A percentile compares a stretch with the other conserved stretches of the same genome.
Conservation (phyloP, 2,329 filamentous ascomycete genomes). For the Remersonia thermophila region DNA sequence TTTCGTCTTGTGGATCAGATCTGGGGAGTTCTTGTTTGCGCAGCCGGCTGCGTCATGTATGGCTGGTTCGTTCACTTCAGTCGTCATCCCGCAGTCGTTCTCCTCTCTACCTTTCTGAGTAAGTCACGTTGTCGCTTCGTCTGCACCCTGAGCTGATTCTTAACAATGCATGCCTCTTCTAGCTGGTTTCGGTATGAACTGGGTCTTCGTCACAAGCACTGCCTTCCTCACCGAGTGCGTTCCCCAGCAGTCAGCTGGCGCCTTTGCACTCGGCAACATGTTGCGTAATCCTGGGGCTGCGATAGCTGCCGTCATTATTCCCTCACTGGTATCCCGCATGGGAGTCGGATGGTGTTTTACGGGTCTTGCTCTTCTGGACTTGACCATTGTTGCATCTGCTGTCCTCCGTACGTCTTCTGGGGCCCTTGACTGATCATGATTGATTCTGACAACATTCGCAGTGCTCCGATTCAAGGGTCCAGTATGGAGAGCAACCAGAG, state of each 20-base stretch:
- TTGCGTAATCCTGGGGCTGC: conserved; percentile 8
- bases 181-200: conserved; percentile 12
- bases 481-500: conserved; percentile 3
- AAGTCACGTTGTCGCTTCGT: not conserved
- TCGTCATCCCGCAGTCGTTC: conserved; percentile 5
- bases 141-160: too few species aligned
- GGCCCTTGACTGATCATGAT: not conserved
- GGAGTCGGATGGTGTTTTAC: conserved; percentile 10
- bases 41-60: conserved; percentile 6
- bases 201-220: conserved; percentile 11
- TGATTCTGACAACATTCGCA: not conserved
- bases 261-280: conserved; percentile 11
- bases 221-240: conserved; percentile 11
- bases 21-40: conserved; percentile 8
- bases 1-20: conserved; percentile 10
- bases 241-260: conserved; percentile 8
- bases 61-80: conserved; percentile 6
- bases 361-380: conserved; percentile 3
- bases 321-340: conserved; percentile 6
- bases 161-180: not conserved
- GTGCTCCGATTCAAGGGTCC: conserved; percentile 3
- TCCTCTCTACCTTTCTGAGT: conserved; percentile 9
- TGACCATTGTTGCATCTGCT: conserved; percentile 6
- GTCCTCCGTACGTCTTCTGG: conserved; percentile 7
- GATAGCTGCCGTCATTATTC: conserved; percentile 5